A percentile compares a stretch with the other conserved stretches of the same genome.
These are phyloP conservation scores for Pichia norvegensis DNA, from an alignment of 1,139 yeast species.

Conservation along the genomic window DNA sequence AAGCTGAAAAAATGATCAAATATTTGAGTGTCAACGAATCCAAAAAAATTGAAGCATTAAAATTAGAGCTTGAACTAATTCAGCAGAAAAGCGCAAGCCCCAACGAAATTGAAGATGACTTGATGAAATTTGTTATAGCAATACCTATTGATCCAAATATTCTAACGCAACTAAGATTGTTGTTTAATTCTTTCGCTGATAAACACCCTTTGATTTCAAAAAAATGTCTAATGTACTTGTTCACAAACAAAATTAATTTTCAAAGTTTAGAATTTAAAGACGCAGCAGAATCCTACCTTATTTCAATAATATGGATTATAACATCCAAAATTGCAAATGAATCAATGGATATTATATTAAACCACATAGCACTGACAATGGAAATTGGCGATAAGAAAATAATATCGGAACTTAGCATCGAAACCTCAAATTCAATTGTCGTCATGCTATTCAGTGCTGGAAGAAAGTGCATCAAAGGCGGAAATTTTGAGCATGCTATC, in stretches of 20 bases:
- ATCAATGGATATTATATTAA: conserved; percentile 11
- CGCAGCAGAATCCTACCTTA: conserved; percentile 13
- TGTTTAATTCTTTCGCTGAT: conserved; percentile 18
- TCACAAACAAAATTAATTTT: conserved; percentile 20
- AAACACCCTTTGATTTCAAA: conserved; percentile 23
- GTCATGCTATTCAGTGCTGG: conserved; percentile 32
- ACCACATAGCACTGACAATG: conserved; percentile 16
- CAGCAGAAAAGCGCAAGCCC: conserved; percentile 6
- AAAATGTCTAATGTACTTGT: conserved; percentile 26
- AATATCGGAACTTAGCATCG: conserved; percentile 18
- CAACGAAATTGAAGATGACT: conserved; percentile 16
- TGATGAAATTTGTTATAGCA: conserved; percentile 28
- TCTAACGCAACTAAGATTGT: conserved; percentile 12
- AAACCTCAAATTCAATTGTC: conserved; percentile 23
- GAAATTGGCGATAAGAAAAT: conserved; percentile 25
- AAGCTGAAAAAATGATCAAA: conserved; percentile 14
- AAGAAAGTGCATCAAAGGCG: conserved; percentile 20
- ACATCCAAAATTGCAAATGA: conserved; percentile 17
- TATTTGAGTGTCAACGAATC: conserved; percentile 15
- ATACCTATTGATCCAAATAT: conserved; percentile 13
- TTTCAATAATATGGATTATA: conserved; percentile 21
- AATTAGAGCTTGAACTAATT: conserved; percentile 19
- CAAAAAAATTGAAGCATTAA: conserved; percentile 20
- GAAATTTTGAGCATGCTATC: conserved; percentile 16
- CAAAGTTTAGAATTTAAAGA: conserved; percentile 12